Base-by-base conservation (phyloP, 257 asterid genomes). In the Primulina tabacum region DNA sequence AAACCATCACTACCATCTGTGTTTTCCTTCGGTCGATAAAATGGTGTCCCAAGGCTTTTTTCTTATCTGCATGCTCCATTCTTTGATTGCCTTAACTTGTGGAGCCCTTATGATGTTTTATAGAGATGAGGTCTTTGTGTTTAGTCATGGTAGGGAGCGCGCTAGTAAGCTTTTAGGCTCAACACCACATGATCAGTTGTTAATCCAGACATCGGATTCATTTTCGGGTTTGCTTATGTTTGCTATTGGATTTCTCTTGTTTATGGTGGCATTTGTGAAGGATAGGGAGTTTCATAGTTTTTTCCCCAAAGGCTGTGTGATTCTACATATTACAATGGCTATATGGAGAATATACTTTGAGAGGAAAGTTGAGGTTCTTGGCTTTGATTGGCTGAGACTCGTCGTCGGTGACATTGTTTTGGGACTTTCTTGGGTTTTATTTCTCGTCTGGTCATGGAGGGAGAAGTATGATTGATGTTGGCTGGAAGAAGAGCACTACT, bases 231-330 rank as follows among this genome's bases (percentile, higher is more conserved):
- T 90, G 82, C 90, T 92, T 60, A 43, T 92, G 72, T 87, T 88
- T 68, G 87, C 86, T 28, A 80, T 92, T 73, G 98, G 97, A 29
- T 83, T 88, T 70, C 79, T 92, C 68, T 73, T 92, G 89, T 84
- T 92, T 82, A 92, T 92, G 97, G 96, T 90, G 74, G 98, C 97
- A 33, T 92, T 90, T 83, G 96, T 92, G 35, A 90, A 80, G 73
- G 98, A 92, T 16, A 88, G 72, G 79, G 97, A 92, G 28, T 92
- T 90, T 37, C 98, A 88, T 67, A 59, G 92, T 64, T 92, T 87
- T 73, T 90, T 92, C 62, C 87, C 96, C 0, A 84, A 69, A 30
- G 98, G 98, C 1, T 92, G 98, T 74, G 86, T 90, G 76, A 72
- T 88, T 53, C 92, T 92, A 66, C 97, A 92, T 69, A 76, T 90